Evolutionary conservation across 805 yeast genomes (phyloP), one percentile per base, ranked within the genome.

Genomic region (Wickerhamiella alocasiicola): DNA sequence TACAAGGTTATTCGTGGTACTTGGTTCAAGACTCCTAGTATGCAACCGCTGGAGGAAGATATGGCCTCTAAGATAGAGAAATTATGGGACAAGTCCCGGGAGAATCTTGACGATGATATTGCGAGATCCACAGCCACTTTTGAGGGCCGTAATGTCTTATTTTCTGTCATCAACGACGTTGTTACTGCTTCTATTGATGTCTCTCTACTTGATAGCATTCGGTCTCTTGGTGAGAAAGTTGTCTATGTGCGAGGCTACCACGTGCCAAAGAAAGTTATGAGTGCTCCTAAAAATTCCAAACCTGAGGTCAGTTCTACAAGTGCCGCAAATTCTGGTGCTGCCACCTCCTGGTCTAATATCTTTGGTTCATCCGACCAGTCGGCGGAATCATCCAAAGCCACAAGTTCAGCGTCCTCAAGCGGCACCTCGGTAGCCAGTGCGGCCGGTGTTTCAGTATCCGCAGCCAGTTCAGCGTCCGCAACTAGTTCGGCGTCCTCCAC

Each of bases 1-100:
- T 88, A 76, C 54, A 85, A 81, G 45, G 79, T 88, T 1, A 65
- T 95, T 34, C 63, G 96, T 41, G 95, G 95, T 1, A 56, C 75
- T 1, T 88, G 97, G 97, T 84, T 83, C 55, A 61, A 66, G 27
- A 55, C 69, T 7, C 71, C 71, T 38, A 73, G 74, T 1, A 45
- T 52, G 35, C 47, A 53, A 27, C 44, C 56, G 20, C 52, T 53
- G 4, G 93, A 93, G 0, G 62, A 63, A 1, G 57, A 61, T 1
- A 44, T 76, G 4, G 65, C 91, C 0, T 60, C 64, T 1, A 74
- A 70, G 42, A 51, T 87, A 16, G 96, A 87, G 55, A 51, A 52
- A 4, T 71, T 71, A 0, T 81, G 70, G 53, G 46, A 53, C 13
- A 50, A 19, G n/a, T 15, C 54, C 9, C 52, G 67, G 9, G 24